These are phyloP conservation scores for Ogataea ganodermae DNA, from an alignment of 805 yeast species.

Conservation along the genomic window DNA sequence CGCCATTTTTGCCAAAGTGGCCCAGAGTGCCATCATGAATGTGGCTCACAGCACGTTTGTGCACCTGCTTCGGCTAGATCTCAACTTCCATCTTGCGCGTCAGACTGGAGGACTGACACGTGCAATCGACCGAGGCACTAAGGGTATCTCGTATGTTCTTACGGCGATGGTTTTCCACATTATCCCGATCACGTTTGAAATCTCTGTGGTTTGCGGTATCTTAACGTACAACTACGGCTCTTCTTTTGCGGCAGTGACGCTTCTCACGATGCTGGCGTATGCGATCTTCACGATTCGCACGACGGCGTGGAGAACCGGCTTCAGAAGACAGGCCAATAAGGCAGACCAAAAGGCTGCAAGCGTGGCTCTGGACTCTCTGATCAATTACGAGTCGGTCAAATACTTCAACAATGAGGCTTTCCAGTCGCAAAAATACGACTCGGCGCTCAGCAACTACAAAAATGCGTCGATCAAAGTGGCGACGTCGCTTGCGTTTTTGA, in stretches of 20 bases:
- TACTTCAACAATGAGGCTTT: conserved; percentile 87
- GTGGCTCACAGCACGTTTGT: conserved; percentile 87
- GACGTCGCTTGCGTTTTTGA: conserved; percentile 75
- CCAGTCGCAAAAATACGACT: conserved; percentile 79
- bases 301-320: conserved; percentile 94
- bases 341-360: conserved; percentile 97
- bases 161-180: conserved; percentile 98
- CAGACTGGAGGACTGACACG: conserved; percentile 97
- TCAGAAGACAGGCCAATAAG: conserved; percentile 83
- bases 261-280: conserved; percentile 86
- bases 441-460: conserved; percentile 72
- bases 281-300: conserved; percentile 85
- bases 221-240: conserved; percentile 90
- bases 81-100: conserved; percentile 84
- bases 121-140: conserved; percentile 97
- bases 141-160: conserved; percentile 91
- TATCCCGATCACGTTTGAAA: conserved; percentile 89
- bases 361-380: conserved; percentile 89
- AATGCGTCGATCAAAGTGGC: conserved; percentile 77
- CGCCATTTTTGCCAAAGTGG: conserved; percentile 93
- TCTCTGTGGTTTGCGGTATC: conserved; percentile 89
- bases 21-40: conserved; percentile 87
- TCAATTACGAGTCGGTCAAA: conserved; percentile 92
- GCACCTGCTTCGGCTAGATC: conserved; percentile 80
- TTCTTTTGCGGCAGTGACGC: conserved; percentile 85